A percentile compares a stretch with the other conserved stretches of the same genome.
phyloP scores from a whole-genome alignment of 306 rosid genomes.

The Rubus idaeus region DNA sequence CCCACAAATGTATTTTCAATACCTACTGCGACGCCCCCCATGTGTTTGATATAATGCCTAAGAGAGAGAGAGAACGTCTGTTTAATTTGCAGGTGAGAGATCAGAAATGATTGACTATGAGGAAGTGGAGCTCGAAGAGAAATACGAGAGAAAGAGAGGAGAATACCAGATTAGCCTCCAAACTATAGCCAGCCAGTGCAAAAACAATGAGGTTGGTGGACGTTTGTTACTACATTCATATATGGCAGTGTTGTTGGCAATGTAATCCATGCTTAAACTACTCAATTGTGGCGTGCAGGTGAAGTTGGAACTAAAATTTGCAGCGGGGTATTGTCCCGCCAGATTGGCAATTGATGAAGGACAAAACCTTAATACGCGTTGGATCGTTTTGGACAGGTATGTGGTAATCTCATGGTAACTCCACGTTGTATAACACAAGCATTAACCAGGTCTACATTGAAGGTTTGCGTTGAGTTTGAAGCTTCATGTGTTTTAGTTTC shows the following conservation, averaged over 20 bases:
- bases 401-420: background rate
- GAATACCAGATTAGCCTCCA: conserved; percentile 18
- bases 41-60: background rate
- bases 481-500: background rate
- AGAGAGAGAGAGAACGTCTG: background rate
- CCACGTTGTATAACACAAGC: background rate
- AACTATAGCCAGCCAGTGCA: conserved; percentile 17
- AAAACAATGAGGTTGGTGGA: conserved; percentile 15
- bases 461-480: background rate
- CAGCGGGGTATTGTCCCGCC: conserved; percentile 20
- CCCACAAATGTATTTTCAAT: background rate
- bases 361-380: conserved; percentile 11
- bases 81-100: conserved; percentile 17
- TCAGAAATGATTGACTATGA: conserved; percentile 12
- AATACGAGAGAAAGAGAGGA: conserved; percentile 13
- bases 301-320: conserved; percentile 21
- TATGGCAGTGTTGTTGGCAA: background rate
- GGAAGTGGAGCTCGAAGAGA: conserved; percentile 16
- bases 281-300: conserved; percentile 17
- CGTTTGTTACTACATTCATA: background rate
- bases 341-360: conserved; percentile 14
- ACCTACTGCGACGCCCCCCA: background rate
- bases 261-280: background rate
- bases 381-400: conserved; percentile 30
- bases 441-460: background rate